A percentile compares a stretch with the other conserved stretches of the same genome.
phyloP scores from a whole-genome alignment of 2,329 filamentous ascomycete species.

The Penicillium rolfsii region DNA sequence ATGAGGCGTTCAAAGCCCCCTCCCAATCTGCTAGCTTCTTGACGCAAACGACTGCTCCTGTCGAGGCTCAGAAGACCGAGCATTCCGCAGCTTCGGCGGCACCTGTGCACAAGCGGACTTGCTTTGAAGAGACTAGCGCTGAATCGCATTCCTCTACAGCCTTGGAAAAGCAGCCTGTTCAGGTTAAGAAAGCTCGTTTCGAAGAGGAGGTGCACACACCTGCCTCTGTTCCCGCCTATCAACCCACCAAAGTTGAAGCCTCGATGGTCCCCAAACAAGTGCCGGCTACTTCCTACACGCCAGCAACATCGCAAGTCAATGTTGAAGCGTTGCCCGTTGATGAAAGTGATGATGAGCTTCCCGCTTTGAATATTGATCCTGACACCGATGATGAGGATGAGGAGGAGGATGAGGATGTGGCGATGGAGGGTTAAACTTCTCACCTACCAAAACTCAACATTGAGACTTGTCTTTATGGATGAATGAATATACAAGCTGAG shows the following conservation, averaged over 20 bases:
- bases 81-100: constrained; percentile 3
- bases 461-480: background rate
- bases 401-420: constrained; percentile 28
- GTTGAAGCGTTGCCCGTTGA: constrained; percentile 34
- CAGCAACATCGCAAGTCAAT: constrained; percentile 16
- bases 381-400: constrained; percentile 51
- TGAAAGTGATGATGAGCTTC: constrained; percentile 54
- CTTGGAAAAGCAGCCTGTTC: constrained; percentile 19
- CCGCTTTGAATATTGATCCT: constrained; percentile 52
- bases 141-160: constrained; percentile 7
- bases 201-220: constrained; percentile 23
- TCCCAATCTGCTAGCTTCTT: constrained; percentile 32
- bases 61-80: constrained; percentile 21
- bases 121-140: constrained; percentile 29
- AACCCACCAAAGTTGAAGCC: constrained; percentile 17
- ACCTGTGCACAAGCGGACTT: constrained; percentile 34
- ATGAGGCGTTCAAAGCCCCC: constrained; percentile 16
- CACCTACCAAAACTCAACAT: background rate
- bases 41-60: constrained; percentile 22
- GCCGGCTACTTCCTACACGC: constrained; percentile 14
- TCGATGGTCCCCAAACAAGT: constrained; percentile 13
- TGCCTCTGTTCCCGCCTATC: constrained; percentile 11
- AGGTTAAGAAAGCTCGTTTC: constrained; percentile 39
- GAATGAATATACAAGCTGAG: constrained; percentile 1
- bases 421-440: constrained; percentile 28